These are phyloP conservation scores for Pyrus hybrid DNA, from an alignment of 331 rosid genomes.

Conservation along the genomic window DNA sequence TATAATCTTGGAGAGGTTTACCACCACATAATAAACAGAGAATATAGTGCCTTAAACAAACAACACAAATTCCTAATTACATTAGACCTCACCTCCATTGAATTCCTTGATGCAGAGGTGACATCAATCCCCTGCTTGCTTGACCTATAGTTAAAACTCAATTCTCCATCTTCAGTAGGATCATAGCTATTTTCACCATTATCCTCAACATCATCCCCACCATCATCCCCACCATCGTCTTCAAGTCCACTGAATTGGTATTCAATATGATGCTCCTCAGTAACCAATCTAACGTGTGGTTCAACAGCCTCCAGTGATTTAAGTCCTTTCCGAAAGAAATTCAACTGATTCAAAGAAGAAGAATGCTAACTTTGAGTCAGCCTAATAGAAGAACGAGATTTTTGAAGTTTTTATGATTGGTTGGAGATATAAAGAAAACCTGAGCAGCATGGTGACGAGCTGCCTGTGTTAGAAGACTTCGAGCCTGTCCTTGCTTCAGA, in stretches of 20 bases:
- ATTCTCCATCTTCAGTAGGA: slow-evolving; percentile 42
- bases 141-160: slow-evolving; percentile 65
- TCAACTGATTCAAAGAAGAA: slow-evolving; percentile 39
- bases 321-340: slow-evolving; percentile 82
- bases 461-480: slow-evolving; percentile 90
- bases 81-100: slow-evolving; percentile 54
- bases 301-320: slow-evolving; percentile 81
- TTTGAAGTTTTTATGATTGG: slow-evolving; percentile 5
- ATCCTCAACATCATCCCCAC: slow-evolving; percentile 26
- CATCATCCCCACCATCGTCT: slow-evolving; percentile 47
- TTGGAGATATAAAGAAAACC: slow-evolving; percentile 27
- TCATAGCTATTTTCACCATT: slow-evolving; percentile 30
- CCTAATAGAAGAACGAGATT: not conserved
- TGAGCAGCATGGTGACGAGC: slow-evolving; percentile 90
- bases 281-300: slow-evolving; percentile 58
- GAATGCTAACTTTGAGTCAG: slow-evolving; percentile 12
- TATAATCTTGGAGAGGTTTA: too few relatives aligned
- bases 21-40: not conserved
- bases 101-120: slow-evolving; percentile 44
- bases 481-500: slow-evolving; percentile 79
- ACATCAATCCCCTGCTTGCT: slow-evolving; percentile 43
- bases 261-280: slow-evolving; percentile 72
- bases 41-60: not conserved
- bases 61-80: slow-evolving; percentile 5
- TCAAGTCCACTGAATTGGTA: slow-evolving; percentile 67